Evolutionary conservation across 768 basidiomycete species (phyloP).

Genomic region (Xerocomus potaroensis): DNA sequence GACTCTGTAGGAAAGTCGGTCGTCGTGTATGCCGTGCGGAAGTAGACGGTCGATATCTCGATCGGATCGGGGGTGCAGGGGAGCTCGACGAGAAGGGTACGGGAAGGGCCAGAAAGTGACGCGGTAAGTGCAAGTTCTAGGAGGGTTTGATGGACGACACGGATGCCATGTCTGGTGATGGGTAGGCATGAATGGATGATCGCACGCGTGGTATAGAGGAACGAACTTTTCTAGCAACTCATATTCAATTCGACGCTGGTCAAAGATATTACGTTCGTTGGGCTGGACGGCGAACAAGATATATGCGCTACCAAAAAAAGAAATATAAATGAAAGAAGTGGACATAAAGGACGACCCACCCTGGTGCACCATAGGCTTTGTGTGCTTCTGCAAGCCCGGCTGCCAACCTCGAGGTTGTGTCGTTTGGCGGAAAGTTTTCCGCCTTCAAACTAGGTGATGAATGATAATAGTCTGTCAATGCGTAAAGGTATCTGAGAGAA

Average conservation of each 20-base stretch:
- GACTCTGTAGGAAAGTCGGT: constrained; percentile 64
- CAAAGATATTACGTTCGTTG: constrained; percentile 90
- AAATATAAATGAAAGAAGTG: too few relatives aligned
- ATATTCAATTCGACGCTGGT: constrained; percentile 87
- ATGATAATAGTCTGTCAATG: constrained; percentile 64
- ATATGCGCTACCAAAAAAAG: constrained; percentile 38
- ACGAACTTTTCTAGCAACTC: constrained; percentile 73
- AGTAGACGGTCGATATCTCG: constrained; percentile 89
- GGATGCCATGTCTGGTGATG: constrained; percentile 61
- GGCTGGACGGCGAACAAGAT: constrained; percentile 90
- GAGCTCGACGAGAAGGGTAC: constrained; percentile 37
- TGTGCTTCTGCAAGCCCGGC: constrained; percentile 79
- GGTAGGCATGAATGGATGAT: not conserved
- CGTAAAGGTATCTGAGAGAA: constrained; percentile 55
- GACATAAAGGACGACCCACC: too few relatives aligned
- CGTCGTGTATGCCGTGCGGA: constrained; percentile 85
- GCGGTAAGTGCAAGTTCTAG: constrained; percentile 60
- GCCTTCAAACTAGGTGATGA: constrained; percentile 47
- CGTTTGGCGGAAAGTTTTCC: constrained; percentile 68
- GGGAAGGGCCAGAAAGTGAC: constrained; percentile 43
- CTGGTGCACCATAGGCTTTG: constrained; percentile 55
- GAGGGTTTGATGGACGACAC: constrained; percentile 72
- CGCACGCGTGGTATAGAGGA: too few relatives aligned
- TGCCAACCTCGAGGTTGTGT: constrained; percentile 65
- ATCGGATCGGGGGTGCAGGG: constrained; percentile 19